Percentiles rank a stretch among this genome's conserved stretches.
Evolutionary conservation across 176 grass and related monocot species (phyloP).

Genomic region (Chrysopogon serrulatus): DNA sequence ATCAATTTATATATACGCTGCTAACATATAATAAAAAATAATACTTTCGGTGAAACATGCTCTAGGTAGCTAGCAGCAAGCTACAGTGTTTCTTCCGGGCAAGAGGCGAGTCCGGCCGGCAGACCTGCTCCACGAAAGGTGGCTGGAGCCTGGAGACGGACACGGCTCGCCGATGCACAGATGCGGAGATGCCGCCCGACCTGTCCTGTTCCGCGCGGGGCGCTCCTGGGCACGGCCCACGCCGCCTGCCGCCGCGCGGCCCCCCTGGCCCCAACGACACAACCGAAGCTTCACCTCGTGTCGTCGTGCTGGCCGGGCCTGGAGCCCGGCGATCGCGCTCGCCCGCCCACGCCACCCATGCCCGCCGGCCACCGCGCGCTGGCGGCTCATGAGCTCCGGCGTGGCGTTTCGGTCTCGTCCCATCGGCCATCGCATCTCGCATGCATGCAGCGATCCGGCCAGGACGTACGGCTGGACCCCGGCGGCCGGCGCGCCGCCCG

Average conservation of each 20-base stretch:
- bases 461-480: too few relatives aligned
- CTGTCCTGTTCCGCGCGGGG: background rate
- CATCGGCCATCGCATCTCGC: too few relatives aligned
- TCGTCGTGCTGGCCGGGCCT: constrained; percentile 12
- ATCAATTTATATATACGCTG: too few relatives aligned
- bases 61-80: too few relatives aligned
- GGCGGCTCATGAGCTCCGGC: too few relatives aligned
- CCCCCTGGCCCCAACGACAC: background rate
- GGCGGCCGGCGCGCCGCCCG: too few relatives aligned
- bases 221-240: background rate
- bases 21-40: too few relatives aligned
- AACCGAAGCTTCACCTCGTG: constrained; percentile 2
- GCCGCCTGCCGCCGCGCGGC: too few relatives aligned
- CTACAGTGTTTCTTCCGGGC: background rate
- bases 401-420: too few relatives aligned
- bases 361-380: background rate
- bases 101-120: background rate
- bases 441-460: too few relatives aligned
- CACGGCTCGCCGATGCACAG: background rate
- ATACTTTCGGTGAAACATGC: too few relatives aligned
- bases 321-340: background rate
- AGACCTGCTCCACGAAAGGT: background rate
- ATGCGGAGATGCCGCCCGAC: background rate
- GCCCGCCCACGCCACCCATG: background rate
- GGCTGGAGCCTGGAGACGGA: background rate